Evolutionary conservation across 176 grass and related monocot genomes (phyloP).

Genomic region (Poa annua): DNA sequence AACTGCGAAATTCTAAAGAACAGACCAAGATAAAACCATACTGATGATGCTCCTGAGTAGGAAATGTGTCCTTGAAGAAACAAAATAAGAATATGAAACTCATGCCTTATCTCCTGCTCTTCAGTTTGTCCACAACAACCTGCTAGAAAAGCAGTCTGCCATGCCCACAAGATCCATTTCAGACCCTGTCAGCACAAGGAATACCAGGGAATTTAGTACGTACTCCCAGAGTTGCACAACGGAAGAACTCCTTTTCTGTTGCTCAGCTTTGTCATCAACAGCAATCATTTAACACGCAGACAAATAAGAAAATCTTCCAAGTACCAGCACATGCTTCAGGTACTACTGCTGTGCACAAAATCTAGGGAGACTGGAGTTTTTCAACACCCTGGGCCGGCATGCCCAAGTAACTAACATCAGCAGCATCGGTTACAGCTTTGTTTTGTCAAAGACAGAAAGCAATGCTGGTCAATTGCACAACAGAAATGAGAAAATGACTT

Average conservation of each 20-base stretch:
- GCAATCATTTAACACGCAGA: slow-evolving; percentile 36
- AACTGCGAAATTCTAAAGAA: background rate
- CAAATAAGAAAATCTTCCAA: background rate
- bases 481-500: background rate
- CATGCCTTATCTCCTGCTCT: slow-evolving; percentile 33
- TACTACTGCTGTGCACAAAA: background rate
- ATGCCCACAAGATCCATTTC: slow-evolving; percentile 23
- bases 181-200: slow-evolving; percentile 39
- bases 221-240: background rate
- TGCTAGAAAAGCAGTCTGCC: slow-evolving; percentile 11
- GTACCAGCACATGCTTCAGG: background rate
- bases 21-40: background rate
- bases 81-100: background rate
- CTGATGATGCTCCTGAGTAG: background rate
- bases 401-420: background rate
- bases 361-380: background rate
- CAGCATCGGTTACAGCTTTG: background rate
- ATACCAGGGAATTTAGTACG: slow-evolving; percentile 11
- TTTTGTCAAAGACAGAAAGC: slow-evolving; percentile 32
- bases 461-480: background rate
- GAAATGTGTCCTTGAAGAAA: background rate
- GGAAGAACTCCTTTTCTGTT: slow-evolving; percentile 28
- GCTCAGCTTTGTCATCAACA: slow-evolving; percentile 10
- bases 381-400: slow-evolving; percentile 10
- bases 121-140: slow-evolving; percentile 39